A percentile compares a stretch with the other conserved stretches of the same genome.
Conservation (phyloP, 306 rosid species). For the Trifolium fragiferum region DNA sequence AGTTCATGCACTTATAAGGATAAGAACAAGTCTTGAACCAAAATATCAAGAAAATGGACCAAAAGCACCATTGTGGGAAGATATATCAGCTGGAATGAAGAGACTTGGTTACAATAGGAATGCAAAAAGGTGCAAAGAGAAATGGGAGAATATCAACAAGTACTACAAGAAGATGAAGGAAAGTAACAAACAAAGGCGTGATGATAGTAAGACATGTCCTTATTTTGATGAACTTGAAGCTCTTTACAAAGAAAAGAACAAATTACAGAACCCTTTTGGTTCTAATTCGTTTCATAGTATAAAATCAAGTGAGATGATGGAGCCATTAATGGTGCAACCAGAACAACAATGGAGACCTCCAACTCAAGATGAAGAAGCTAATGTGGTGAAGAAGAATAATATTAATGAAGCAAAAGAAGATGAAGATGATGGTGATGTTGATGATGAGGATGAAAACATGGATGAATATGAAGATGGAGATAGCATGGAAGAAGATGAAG, state of each 20-base stretch:
- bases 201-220: constrained; percentile 87
- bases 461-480: constrained; percentile 66
- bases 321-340: constrained; percentile 82
- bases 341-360: constrained; percentile 91
- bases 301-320: constrained; percentile 48
- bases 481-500: constrained; percentile 46
- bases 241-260: constrained; percentile 63
- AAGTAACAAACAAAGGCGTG: constrained; percentile 64
- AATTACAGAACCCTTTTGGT: constrained; percentile 36
- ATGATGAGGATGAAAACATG: constrained; percentile 10
- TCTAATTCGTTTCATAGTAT: constrained; percentile 18
- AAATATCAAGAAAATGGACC: constrained; percentile 81
- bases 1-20: constrained; percentile 67
- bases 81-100: constrained; percentile 79
- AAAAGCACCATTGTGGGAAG: constrained; percentile 90
- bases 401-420: constrained; percentile 37
- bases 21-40: constrained; percentile 62
- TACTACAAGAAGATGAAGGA: constrained; percentile 91
- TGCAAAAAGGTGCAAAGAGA: constrained; percentile 93
- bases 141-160: constrained; percentile 97
- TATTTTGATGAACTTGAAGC: constrained; percentile 79
- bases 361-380: constrained; percentile 34
- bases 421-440: constrained; percentile 43
- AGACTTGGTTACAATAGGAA: constrained; percentile 71
- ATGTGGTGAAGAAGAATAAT: not conserved